phyloP scores from a whole-genome alignment of 768 basidiomycete species.

The Cystofilobasidium macerans region DNA sequence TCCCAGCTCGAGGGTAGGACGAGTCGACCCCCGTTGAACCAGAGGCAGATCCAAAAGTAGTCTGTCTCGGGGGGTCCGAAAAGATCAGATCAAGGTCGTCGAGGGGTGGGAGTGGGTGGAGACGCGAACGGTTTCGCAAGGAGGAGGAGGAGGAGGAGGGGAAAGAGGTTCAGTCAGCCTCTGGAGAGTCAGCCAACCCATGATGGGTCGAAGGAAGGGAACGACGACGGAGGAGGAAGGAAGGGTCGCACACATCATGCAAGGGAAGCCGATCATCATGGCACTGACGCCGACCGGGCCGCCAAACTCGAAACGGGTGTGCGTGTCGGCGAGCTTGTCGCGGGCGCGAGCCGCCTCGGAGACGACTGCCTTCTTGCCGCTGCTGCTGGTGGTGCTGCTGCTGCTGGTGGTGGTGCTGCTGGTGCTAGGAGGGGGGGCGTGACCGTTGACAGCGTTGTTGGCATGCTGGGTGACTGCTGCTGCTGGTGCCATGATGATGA shows the following conservation, averaged over 20 bases:
- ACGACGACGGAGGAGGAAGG: background rate
- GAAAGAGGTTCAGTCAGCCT: background rate
- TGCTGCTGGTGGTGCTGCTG: background rate
- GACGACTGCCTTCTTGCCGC: background rate
- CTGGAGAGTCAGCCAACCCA: background rate
- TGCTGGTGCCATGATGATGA: too few species aligned
- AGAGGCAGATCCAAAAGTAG: slow-evolving; percentile 94
- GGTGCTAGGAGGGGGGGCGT: too few species aligned
- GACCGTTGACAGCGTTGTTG: too few species aligned
- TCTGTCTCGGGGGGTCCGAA: too few species aligned
- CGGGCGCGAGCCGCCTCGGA: slow-evolving; percentile 3
- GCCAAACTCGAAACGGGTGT: slow-evolving; percentile 73
- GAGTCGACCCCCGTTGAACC: slow-evolving; percentile 83
- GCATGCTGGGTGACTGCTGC: too few species aligned
- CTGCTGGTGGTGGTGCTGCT: too few species aligned
- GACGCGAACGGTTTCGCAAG: too few species aligned
- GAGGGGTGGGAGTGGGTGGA: too few species aligned
- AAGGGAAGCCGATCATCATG: slow-evolving; percentile 89
- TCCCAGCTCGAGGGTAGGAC: slow-evolving; percentile 51
- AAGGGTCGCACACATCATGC: slow-evolving; percentile 76
- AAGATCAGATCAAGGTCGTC: too few species aligned
- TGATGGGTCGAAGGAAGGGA: too few species aligned
- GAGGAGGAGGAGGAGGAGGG: background rate
- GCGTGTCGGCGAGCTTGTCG: slow-evolving; percentile 15
- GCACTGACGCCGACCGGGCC: slow-evolving; percentile 80